phyloP scores from a whole-genome alignment of 352 stramenopile species.

The Discostella stelligera region DNA sequence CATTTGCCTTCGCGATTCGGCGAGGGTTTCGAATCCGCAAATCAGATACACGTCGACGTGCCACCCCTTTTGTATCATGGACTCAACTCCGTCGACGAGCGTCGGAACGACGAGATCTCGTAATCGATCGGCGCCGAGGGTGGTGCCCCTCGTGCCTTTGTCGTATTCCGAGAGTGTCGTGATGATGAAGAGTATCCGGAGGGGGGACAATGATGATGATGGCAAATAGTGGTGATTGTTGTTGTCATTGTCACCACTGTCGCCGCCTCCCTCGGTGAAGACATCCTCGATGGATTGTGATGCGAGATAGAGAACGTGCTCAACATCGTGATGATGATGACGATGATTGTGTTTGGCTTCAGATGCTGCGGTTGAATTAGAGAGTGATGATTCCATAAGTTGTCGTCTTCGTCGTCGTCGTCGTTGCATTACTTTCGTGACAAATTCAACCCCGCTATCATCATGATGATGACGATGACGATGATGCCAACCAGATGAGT shows the following conservation, averaged over 20 bases:
- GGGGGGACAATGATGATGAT: no score
- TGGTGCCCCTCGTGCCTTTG: slow-evolving; percentile 49
- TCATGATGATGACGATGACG: no score
- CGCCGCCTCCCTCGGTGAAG: slow-evolving; percentile 20
- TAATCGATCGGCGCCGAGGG: slow-evolving; percentile 61
- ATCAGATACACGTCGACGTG: slow-evolving; percentile 75
- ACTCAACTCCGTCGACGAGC: slow-evolving; percentile 58
- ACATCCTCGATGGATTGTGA: slow-evolving; percentile 16
- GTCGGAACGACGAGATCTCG: slow-evolving; percentile 63
- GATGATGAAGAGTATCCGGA: slow-evolving; percentile 67
- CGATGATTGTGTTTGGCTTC: no score
- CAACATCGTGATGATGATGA: slow-evolving; percentile 8
- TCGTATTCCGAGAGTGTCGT: slow-evolving; percentile 71
- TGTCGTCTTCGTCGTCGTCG: no score
- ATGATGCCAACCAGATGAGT: no score
- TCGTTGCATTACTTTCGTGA: no score
- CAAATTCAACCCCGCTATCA: no score
- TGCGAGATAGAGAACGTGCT: slow-evolving; percentile 30
- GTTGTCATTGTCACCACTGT: not conserved
- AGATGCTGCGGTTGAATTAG: no score
- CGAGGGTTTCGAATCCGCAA: slow-evolving; percentile 45
- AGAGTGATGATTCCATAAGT: no score
- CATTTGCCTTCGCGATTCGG: slow-evolving; percentile 40
- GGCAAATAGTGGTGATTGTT: not conserved
- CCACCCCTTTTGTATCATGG: slow-evolving; percentile 55